Conservation (phyloP, 257 asterid species). For the Nicotiana tabacum region DNA sequence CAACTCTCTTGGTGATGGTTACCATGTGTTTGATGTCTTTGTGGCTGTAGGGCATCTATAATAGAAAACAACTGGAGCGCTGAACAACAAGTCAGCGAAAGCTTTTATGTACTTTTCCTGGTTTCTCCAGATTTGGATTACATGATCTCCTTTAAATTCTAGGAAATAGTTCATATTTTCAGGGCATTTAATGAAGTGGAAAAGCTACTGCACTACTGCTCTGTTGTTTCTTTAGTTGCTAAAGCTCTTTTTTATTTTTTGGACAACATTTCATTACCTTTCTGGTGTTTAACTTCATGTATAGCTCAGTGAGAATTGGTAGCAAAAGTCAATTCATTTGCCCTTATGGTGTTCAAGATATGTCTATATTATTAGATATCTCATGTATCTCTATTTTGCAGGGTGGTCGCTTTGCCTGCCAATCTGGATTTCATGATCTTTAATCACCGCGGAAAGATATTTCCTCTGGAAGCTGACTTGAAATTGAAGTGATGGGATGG, state of each 20-base stretch:
- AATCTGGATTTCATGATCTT: constrained; percentile 92
- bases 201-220: no score
- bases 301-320: neutral
- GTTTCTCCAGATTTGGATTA: neutral
- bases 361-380: neutral
- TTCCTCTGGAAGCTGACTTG: constrained; percentile 48
- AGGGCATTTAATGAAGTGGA: neutral
- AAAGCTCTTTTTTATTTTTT: neutral
- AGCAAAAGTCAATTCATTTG: neutral
- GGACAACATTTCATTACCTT: neutral
- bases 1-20: neutral
- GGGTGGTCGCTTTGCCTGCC: constrained; percentile 76
- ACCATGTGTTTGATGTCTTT: neutral
- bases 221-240: neutral
- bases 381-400: constrained; percentile 27
- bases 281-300: neutral
- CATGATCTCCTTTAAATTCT: neutral
- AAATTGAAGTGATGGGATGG: constrained; percentile 45
- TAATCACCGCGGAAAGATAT: constrained; percentile 90
- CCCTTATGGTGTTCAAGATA: neutral
- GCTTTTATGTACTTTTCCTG: neutral
- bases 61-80: neutral
- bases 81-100: neutral
- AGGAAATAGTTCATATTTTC: neutral
- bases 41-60: neutral